Percentiles rank a stretch among this genome's conserved stretches.
These are phyloP conservation scores for Pseudocercospora cruenta DNA, from an alignment of 2,329 filamentous ascomycete species.

Conservation along the genomic window DNA sequence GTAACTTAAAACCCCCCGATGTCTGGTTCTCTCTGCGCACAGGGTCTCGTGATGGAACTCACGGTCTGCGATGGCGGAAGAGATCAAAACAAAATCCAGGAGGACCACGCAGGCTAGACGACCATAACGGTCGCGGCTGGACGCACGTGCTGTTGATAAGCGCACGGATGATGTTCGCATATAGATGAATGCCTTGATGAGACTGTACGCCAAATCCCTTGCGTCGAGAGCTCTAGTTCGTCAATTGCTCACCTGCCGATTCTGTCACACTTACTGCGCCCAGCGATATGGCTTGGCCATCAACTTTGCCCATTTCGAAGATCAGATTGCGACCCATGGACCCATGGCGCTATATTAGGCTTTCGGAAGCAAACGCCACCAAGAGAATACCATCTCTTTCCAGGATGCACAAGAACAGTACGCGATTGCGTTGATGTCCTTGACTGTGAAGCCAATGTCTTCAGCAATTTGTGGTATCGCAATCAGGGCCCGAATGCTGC, in stretches of 20 bases:
- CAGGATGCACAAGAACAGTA: too few species aligned
- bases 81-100: background rate
- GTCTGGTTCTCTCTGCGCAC: background rate
- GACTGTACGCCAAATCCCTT: background rate
- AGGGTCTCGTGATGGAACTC: background rate
- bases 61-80: background rate
- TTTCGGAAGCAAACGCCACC: conserved; percentile 1
- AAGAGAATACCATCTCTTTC: background rate
- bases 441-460: too few species aligned
- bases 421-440: too few species aligned
- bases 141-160: conserved; percentile 7
- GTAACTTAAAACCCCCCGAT: background rate
- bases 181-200: background rate
- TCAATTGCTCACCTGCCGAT: background rate
- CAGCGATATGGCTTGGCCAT: background rate
- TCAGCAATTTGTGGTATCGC: too few species aligned
- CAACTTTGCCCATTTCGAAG: background rate
- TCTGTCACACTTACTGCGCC: background rate
- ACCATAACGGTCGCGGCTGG: background rate
- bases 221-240: background rate
- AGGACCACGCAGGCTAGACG: background rate
- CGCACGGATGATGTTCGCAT: background rate
- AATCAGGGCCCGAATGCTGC: too few species aligned
- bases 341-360: background rate
- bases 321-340: background rate